A percentile compares a stretch with the other conserved stretches of the same genome.
phyloP scores from a whole-genome alignment of 192 early-diverging fungal genomes.

The Cladochytrium replicatum region DNA sequence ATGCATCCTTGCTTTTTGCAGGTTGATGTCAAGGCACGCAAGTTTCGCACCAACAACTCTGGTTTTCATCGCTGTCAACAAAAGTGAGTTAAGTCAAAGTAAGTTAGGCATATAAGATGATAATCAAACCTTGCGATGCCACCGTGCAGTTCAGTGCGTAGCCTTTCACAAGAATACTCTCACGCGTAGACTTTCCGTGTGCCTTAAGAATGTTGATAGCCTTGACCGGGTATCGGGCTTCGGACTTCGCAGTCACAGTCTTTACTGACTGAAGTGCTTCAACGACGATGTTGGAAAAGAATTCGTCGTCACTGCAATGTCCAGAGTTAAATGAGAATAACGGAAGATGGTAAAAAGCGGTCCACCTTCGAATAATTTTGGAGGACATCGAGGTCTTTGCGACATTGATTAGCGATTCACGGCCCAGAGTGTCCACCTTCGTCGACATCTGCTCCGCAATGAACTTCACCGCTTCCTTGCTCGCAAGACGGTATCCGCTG shows the following conservation, averaged over 20 bases:
- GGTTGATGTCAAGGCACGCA: constrained; percentile 96
- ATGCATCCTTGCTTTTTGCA: constrained; percentile 96
- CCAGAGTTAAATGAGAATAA: not conserved
- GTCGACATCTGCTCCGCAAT: constrained; percentile 93
- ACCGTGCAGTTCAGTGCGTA: constrained; percentile 98
- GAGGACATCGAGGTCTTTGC: constrained; percentile 97
- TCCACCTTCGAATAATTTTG: constrained; percentile 90
- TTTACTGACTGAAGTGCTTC: constrained; percentile 91
- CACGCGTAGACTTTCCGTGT: constrained; percentile 84
- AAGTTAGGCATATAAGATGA: not conserved
- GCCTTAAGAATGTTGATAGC: constrained; percentile 97
- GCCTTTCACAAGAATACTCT: constrained; percentile 80
- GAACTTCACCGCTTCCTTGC: constrained; percentile 96
- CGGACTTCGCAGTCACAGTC: constrained; percentile 68
- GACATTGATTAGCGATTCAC: constrained; percentile 87
- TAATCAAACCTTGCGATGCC: constrained; percentile 63
- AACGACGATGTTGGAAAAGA: constrained; percentile 93
- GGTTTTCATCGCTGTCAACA: constrained; percentile 66
- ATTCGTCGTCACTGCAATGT: constrained; percentile 75
- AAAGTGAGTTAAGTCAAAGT: not conserved
- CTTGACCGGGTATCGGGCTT: constrained; percentile 89
- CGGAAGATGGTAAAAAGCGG: not conserved
- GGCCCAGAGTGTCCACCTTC: constrained; percentile 88
- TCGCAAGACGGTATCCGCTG: constrained; percentile 90
- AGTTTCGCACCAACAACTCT: constrained; percentile 83